Percentiles rank a stretch among this genome's conserved stretches.
phyloP scores from a whole-genome alignment of 148 eudicot species.

The Fagopyrum homotropicum region DNA sequence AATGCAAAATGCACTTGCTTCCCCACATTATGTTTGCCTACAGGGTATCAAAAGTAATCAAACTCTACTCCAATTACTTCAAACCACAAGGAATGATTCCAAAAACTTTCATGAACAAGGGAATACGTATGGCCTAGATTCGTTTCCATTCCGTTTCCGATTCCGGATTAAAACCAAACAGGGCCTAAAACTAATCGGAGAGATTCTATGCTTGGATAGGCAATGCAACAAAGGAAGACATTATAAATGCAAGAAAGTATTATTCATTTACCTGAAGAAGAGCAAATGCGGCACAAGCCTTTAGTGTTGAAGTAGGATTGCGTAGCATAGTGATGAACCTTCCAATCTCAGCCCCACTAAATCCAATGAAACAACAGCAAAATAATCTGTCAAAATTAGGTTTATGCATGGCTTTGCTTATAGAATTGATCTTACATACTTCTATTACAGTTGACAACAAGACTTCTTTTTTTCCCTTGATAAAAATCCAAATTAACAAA shows the following conservation, averaged over 20 bases:
- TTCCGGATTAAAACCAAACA: too few relatives aligned
- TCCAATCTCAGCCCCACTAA: slow-evolving; percentile 90
- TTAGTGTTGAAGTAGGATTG: slow-evolving; percentile 56
- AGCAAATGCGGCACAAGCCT: slow-evolving; percentile 83
- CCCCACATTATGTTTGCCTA: too few relatives aligned
- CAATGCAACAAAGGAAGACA: not conserved
- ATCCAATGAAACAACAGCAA: not conserved
- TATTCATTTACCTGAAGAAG: slow-evolving; percentile 62
- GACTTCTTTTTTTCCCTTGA: not conserved
- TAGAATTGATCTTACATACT: not conserved
- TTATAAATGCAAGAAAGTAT: not conserved
- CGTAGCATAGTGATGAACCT: slow-evolving; percentile 81
- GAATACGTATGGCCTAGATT: too few relatives aligned
- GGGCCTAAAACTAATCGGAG: not conserved
- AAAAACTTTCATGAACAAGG: too few relatives aligned
- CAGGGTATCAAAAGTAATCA: too few relatives aligned
- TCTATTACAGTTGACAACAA: too few relatives aligned
- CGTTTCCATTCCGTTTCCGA: too few relatives aligned
- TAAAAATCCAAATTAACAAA: not conserved
- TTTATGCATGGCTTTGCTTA: not conserved
- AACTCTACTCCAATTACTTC: too few relatives aligned
- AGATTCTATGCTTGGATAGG: not conserved
- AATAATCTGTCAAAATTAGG: not conserved
- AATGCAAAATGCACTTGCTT: too few relatives aligned
- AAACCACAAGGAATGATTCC: too few relatives aligned